A percentile compares a stretch with the other conserved stretches of the same genome.
phyloP scores from a whole-genome alignment of 331 rosid genomes.

The Spiraea crenata region DNA sequence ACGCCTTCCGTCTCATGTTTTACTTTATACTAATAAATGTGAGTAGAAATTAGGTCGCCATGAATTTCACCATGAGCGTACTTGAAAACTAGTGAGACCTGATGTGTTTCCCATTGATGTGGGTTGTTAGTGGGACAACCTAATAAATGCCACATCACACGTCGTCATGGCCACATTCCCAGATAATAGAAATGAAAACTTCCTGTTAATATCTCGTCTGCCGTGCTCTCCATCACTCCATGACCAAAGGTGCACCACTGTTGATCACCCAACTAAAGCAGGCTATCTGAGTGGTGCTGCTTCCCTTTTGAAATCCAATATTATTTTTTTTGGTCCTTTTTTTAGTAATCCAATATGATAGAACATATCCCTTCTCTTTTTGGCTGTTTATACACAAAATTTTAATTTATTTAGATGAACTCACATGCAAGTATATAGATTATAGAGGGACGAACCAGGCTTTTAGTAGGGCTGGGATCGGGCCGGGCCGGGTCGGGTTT shows the following conservation, averaged over 20 bases:
- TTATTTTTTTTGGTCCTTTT: too few relatives aligned
- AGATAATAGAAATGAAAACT: not conserved
- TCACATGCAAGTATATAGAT: constrained; percentile 3
- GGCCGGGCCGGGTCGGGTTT: too few relatives aligned
- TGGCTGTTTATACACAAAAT: not conserved
- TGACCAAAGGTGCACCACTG: constrained; percentile 17
- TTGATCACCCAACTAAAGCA: constrained; percentile 27
- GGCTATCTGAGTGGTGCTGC: constrained; percentile 10
- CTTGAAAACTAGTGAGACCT: too few relatives aligned
- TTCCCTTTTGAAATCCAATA: constrained; percentile 9
- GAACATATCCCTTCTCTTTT: constrained; percentile 12
- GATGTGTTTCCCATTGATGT: not conserved
- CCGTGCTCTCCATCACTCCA: constrained; percentile 5
- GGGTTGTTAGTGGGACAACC: constrained; percentile 1
- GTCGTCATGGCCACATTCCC: not conserved
- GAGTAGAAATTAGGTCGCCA: too few relatives aligned
- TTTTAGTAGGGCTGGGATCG: too few relatives aligned
- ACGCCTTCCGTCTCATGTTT: too few relatives aligned
- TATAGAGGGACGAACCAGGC: too few relatives aligned
- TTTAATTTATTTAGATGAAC: constrained; percentile 8
- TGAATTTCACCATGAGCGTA: too few relatives aligned
- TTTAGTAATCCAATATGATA: not conserved
- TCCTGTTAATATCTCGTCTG: not conserved
- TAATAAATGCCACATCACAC: not conserved
- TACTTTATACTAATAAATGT: too few relatives aligned